A percentile compares a stretch with the other conserved stretches of the same genome.
Conservation (phyloP, 164 flowering plant genomes). For the Dillenia turbinata region DNA sequence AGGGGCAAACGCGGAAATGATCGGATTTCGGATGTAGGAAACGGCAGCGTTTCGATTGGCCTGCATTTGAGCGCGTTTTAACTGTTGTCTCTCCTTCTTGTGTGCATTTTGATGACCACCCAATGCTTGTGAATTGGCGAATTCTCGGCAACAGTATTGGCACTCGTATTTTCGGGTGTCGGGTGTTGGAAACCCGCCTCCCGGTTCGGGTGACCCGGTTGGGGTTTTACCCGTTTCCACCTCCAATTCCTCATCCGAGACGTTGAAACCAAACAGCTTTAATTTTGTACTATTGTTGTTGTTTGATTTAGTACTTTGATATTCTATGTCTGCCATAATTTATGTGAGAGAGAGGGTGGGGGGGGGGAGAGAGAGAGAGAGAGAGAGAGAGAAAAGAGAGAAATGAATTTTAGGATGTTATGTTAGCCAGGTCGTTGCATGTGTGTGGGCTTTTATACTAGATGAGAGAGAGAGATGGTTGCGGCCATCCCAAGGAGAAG, state of each 20-base stretch:
- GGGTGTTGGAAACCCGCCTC: slow-evolving; percentile 13
- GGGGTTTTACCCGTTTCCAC: slow-evolving; percentile 30
- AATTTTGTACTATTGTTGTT: slow-evolving; percentile 22
- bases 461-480: slow-evolving; percentile 23
- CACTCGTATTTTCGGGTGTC: slow-evolving; percentile 87
- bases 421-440: slow-evolving; percentile 18
- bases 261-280: slow-evolving; percentile 83
- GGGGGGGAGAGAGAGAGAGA: slow-evolving; percentile 9
- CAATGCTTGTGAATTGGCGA: slow-evolving; percentile 93
- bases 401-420: background rate
- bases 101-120: slow-evolving; percentile 99
- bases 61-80: slow-evolving; percentile 75
- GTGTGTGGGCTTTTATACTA: slow-evolving; percentile 34
- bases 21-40: slow-evolving; percentile 49
- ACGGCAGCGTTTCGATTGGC: slow-evolving; percentile 59
- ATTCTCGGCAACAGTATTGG: slow-evolving; percentile 89
- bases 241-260: slow-evolving; percentile 49
- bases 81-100: slow-evolving; percentile 89
- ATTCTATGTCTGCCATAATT: slow-evolving; percentile 46
- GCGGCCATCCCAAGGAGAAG: slow-evolving; percentile 60
- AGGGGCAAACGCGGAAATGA: slow-evolving; percentile 55
- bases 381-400: slow-evolving; percentile 3
- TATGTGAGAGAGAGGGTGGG: slow-evolving; percentile 8
- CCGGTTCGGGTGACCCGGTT: slow-evolving; percentile 37
- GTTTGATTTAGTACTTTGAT: slow-evolving; percentile 20